phyloP scores from a whole-genome alignment of 345 rosid genomes.

The Zanthoxylum bungeanum region DNA sequence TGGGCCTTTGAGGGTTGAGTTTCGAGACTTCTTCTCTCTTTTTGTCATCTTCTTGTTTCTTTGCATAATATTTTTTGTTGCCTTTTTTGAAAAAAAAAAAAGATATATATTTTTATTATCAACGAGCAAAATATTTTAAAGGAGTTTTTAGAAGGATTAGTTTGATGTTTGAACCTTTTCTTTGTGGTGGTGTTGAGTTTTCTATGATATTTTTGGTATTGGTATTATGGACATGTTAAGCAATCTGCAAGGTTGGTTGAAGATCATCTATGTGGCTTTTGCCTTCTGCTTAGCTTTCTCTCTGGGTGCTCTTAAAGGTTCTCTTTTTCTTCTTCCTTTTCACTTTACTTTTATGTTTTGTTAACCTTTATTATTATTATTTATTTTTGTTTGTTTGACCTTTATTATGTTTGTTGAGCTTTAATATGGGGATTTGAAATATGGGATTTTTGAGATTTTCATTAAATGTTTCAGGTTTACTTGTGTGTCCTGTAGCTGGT shows the following conservation, averaged over 20 bases:
- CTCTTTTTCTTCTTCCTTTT: background rate
- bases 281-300: constrained; percentile 67
- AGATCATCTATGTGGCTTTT: constrained; percentile 47
- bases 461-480: constrained; percentile 43
- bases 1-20: background rate
- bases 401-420: background rate
- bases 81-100: no score
- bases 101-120: background rate
- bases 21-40: constrained; percentile 2
- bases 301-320: constrained; percentile 83
- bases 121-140: background rate
- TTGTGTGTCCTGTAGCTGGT: constrained; percentile 79
- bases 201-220: background rate
- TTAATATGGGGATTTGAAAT: background rate
- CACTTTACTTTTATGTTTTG: background rate
- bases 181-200: background rate
- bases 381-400: background rate
- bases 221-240: constrained; percentile 27
- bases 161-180: background rate
- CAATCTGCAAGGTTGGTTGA: constrained; percentile 35
- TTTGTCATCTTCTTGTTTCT: constrained; percentile 14
- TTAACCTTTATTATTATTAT: background rate
- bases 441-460: constrained; percentile 6
- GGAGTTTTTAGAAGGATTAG: background rate
- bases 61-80: background rate